Base-by-base conservation (phyloP, 108 stramenopile species). In the Mayamaea pseudoterrestris region DNA sequence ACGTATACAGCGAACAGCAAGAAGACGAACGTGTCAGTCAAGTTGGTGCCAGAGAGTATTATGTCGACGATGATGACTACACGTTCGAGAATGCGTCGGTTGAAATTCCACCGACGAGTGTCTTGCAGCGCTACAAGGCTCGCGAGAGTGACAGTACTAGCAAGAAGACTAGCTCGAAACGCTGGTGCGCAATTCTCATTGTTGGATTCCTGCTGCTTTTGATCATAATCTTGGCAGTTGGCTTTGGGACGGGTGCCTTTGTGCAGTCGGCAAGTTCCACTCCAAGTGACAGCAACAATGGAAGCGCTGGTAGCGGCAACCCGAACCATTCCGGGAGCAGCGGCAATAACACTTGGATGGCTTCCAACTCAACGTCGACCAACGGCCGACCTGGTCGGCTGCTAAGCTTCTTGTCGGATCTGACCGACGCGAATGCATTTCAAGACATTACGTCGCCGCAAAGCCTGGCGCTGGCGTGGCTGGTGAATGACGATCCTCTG, bases 241-340 rank as follows among this genome's bases (percentile, higher is more conserved):
- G 69, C 13, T 53, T 71, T 34, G 58, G 53, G 2, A 57, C 55
- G 0, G 63, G 54, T 9, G 40, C 53, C 6, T 71, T 71, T 42
- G 27, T 18, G 37, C 37, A 39, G 37, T 39, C 18, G 18, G 37
- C 5, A 6, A 39, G 8, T 39, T 39, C 37, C 37, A 39, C 37
- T 8, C 9, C 8, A 8, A 8, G 32, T 34, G 32, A 11, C 32
- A 11, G 9, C 32, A 34, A 8, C 32, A 12, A 11, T 34, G 9
- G 32, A 34, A 34, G 12, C 32, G 9, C 32, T 12, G 32, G 32
- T 34, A 12, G 32, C 32, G 32, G 9, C 32, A n/a, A n/a, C n/a
- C n/a, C n/a, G n/a, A n/a, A n/a, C n/a, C n/a, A n/a, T n/a, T n/a
- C n/a, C n/a, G n/a, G n/a, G n/a, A n/a, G n/a, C n/a, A n/a, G n/a